Percentiles rank a stretch among this genome's conserved stretches.
These are phyloP conservation scores for Acanthamoeba castellanii DNA, from an alignment of 208 protist genomes.

Conservation along the genomic window DNA sequence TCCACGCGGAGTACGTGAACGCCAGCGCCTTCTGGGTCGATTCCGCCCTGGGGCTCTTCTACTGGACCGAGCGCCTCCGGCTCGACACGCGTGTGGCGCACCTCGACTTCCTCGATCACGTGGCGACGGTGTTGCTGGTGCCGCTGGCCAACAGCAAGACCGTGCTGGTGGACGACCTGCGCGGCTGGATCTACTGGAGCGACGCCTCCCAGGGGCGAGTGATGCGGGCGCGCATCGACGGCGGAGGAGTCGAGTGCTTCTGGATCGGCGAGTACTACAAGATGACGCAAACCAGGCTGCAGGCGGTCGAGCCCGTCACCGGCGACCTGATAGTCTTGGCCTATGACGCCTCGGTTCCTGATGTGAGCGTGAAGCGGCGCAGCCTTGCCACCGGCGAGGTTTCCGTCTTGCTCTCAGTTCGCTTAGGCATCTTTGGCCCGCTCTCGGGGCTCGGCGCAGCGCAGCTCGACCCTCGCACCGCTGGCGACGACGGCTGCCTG, in stretches of 20 bases:
- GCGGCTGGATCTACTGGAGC: neutral
- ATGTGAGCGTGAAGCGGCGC: neutral
- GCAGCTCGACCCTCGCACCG: neutral
- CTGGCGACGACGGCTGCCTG: neutral
- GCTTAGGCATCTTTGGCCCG: neutral
- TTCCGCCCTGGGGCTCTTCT: neutral
- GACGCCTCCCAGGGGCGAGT: neutral
- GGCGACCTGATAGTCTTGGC: neutral
- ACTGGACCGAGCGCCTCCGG: neutral
- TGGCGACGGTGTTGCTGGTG: neutral
- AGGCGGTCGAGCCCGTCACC: neutral
- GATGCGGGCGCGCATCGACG: conserved; percentile 19
- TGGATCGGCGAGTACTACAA: neutral
- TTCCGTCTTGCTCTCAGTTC: neutral
- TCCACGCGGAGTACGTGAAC: neutral
- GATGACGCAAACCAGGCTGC: neutral
- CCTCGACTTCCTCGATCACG: neutral
- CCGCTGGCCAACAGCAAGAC: neutral
- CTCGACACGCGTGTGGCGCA: conserved; percentile 10
- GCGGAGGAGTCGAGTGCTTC: neutral
- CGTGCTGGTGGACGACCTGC: neutral
- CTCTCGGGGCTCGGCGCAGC: neutral
- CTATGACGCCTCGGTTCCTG: neutral
- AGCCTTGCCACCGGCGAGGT: neutral
- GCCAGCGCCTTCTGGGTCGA: conserved; percentile 10